These are phyloP conservation scores for Stephania japonica DNA, from an alignment of 164 flowering plant species.

Conservation along the genomic window DNA sequence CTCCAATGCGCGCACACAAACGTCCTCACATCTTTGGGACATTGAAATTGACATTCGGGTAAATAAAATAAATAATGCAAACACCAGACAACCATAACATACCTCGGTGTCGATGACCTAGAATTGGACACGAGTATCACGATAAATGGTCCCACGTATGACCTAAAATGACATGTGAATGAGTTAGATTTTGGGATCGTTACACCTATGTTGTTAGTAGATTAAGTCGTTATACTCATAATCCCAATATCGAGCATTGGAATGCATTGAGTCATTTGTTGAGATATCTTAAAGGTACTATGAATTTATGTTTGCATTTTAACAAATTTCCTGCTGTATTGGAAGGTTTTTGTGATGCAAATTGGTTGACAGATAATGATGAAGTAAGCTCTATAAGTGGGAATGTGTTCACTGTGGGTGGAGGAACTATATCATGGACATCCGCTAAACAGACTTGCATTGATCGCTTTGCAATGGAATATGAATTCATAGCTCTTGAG, in stretches of 20 bases:
- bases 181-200: no score
- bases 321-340: not conserved
- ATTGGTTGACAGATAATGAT: not conserved
- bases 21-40: no score
- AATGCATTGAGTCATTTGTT: not conserved
- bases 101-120: no score
- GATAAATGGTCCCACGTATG: no score
- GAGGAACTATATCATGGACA: not conserved
- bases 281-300: not conserved
- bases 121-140: no score
- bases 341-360: not conserved
- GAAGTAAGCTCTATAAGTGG: not conserved
- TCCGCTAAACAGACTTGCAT: slow-evolving; percentile 1
- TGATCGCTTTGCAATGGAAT: not conserved
- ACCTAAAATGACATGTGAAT: no score
- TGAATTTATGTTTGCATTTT: not conserved
- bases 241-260: not conserved
- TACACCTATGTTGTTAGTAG: not conserved
- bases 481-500: not conserved
- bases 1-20: no score
- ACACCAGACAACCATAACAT: no score
- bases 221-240: not conserved
- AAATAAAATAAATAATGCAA: no score
- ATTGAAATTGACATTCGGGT: no score
- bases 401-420: not conserved